Evolutionary conservation across 148 eudicot genomes (phyloP), one percentile per base, ranked within the genome.

Genomic region (Amaranthus hypochondriacus): DNA sequence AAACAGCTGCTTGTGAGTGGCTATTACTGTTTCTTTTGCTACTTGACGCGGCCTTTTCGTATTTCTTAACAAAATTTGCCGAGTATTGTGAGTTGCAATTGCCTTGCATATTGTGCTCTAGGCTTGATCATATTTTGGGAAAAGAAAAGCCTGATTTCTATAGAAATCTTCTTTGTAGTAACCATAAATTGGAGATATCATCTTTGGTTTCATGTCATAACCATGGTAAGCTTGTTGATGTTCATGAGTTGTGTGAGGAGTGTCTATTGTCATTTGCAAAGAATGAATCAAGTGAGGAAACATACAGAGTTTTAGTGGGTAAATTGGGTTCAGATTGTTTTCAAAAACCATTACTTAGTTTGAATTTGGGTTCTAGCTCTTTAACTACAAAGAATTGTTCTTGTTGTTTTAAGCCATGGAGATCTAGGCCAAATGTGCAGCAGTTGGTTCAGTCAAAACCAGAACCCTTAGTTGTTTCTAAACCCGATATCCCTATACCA

Each of bases 1-100:
- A 83, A 47, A 78, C 85, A 9, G 88, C 85, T 12, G 86, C 75
- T 9, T 87, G 86, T 56, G 96, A 91, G 83, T 91, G 96, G 96
- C 67, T 91, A 42, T 84, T 91, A 77, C 83, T 91, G 15, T 89
- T 89, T 74, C 69, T 89, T 79, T 82, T 91, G 78, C 81, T 85
- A 62, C 74, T 90, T 50, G 88, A 92, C 73, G 91, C 85, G 10
- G 84, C 81, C 73, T 88, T 89, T 44, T 83, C 87, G 6, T 87
- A 81, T 80, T 80, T 81, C 14, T 63, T 85, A 7, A 81, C 71
- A 11, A 87, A 79, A 73, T 89, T 88, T 81, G 92, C 92, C 8
- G 65, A 66, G n/a, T 85, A 86, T 66, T 84, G 90, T 66, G 81
- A 81, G 47, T 76, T 92, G 72, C 84, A 79, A 83, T 43, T 81